phyloP scores from a whole-genome alignment of 371 early-diverging fungal genomes.

The Syncephalastrum monosporum region DNA sequence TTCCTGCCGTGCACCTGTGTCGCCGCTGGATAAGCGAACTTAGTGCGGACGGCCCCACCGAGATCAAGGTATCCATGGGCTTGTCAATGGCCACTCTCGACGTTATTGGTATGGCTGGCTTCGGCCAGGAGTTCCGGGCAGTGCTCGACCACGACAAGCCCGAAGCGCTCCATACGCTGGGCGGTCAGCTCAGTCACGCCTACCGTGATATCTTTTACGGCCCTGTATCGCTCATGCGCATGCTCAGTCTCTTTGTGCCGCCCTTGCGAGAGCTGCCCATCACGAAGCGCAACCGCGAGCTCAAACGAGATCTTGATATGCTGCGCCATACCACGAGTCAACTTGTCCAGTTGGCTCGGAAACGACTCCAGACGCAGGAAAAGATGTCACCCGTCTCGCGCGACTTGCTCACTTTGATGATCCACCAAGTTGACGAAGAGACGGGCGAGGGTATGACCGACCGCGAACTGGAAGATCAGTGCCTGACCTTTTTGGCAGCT shows the following conservation, averaged over 20 bases:
- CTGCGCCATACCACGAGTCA: no score
- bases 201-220: conserved; percentile 44
- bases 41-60: conserved; percentile 1
- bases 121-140: conserved; percentile 33
- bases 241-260: conserved; percentile 43
- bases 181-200: conserved; percentile 44
- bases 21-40: conserved; percentile 31
- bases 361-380: no score
- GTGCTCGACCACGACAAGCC: no score
- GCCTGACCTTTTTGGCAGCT: conserved; percentile 32
- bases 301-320: no score
- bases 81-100: conserved; percentile 46
- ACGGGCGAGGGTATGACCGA: conserved; percentile 15
- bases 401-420: conserved; percentile 30
- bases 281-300: conserved; percentile 24
- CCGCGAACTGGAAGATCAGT: conserved; percentile 22
- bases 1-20: conserved; percentile 30
- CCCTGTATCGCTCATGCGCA: conserved; percentile 20
- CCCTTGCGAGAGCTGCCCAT: conserved; percentile 30
- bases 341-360: no score
- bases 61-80: conserved; percentile 33
- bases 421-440: conserved; percentile 30
- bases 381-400: conserved; percentile 2
- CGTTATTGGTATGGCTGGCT: conserved; percentile 49
- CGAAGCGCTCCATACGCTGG: conserved; percentile 6